Base-by-base conservation (phyloP, 1,139 yeast species). In the Kluyveromyces sp. region DNA sequence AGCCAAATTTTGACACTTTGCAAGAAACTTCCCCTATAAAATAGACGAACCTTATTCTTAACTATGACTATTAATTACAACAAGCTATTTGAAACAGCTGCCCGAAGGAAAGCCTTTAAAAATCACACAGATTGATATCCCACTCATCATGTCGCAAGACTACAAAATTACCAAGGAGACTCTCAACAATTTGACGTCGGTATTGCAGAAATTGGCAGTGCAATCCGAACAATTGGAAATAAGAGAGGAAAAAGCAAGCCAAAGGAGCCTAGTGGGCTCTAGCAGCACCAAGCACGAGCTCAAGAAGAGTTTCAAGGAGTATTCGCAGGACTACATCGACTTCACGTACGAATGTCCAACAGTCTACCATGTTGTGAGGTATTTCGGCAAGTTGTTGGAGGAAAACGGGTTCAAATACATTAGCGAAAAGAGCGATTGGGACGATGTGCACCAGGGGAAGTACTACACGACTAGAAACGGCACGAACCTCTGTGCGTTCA, bases 321-420 rank as follows among this genome's bases (percentile, higher is more conserved):
- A 71, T 54, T 69, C 83, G 27, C 61, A 72, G 10, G 69, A 73
- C 33, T 81, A 78, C 59, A 72, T 81, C 41, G 73, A 76, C 43
- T 81, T 81, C 65, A 79, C 84, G 41, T 74, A 74, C 54, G 60
- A 68, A 33, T 75, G 73, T 54, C 88, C 88, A 39, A 81, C 87
- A 21, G 77, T 79, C 28, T 79, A 67, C 65, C 87, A 81, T 56
- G 83, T 75, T 27, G 75, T 79, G 7, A 56, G 68, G 25, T 66
- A 69, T 55, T 74, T 79, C 53, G 57, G 72, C 43, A 55, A 65
- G 27, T 55, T 70, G 40, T 65, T 81, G 45, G 69, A 68, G 39
- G 60, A 66, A 1, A 71, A 74, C 39, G 86, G 85, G 2, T 81
- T 80, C 61, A 63, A 57, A 26, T 78, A 74, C 58, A 52, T 81